Base-by-base conservation (phyloP, 2,329 filamentous ascomycete genomes). In the Nannizziopsis arthrosporioides region DNA sequence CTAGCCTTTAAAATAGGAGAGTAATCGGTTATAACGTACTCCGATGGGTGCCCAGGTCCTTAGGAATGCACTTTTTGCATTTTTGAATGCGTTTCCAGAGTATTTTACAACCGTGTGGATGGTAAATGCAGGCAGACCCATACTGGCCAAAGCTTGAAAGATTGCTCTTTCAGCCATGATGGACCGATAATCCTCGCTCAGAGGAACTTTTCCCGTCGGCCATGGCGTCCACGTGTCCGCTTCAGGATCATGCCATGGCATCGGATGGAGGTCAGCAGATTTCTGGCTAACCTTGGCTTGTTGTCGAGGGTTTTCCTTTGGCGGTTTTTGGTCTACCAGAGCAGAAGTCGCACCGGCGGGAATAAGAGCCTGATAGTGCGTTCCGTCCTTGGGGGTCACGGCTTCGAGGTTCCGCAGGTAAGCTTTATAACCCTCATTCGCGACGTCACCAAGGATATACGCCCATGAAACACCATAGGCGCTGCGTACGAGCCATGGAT, bases 51-150 rank as follows among this genome's bases (percentile, higher is more conserved):
- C 84, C 83, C 85, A 98, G 0, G 86, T 92, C 56, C 90, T 73
- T 18, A 96, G 51, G 3, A 70, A 78, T 51, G 75, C 72, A 61
- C 84, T 94, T 73, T 92, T 90, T 15, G 74, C 73, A 57, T 85
- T 74, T 70, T 90, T 94, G 71, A 98, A 65, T n/a, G 87, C 87
- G 35, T 74, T 74, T 0, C 92, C 88, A 0, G 85, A 89, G 62
- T 98, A 95, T 52, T 81, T 78, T 44, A 98, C 92, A 5, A 96
- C 83, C 53, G 82, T 88, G 66, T 95, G 90, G 50, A 96, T 94
- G 0, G 88, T 94, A 53, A 95, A 86, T 0, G 89, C 90, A 0
- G 90, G 92, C 55, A 96, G 67, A 1, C 86, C 92, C 92, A 98
- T 98, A 59, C 81, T 86, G 0, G 92, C 92, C 42, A 98, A 53